Evolutionary conservation across 2,329 filamentous ascomycete species (phyloP).

Genomic region (Elsinoe perseae): DNA sequence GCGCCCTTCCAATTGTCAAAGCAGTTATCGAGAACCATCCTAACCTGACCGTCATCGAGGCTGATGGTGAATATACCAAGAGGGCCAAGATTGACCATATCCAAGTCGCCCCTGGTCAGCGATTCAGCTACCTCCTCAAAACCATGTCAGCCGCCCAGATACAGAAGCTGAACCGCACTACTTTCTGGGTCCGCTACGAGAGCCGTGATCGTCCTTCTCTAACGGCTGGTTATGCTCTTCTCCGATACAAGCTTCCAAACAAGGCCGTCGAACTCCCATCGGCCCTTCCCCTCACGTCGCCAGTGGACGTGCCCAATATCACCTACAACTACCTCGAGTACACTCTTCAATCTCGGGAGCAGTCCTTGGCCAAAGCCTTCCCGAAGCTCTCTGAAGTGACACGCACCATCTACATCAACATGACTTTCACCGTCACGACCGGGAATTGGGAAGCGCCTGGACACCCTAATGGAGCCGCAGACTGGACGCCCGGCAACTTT

Average conservation of each 20-base stretch:
- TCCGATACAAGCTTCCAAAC: slow-evolving; percentile 35
- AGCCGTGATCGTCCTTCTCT: slow-evolving; percentile 43
- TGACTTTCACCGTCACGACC: not conserved
- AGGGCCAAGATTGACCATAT: slow-evolving; percentile 42
- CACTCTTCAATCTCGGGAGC: slow-evolving; percentile 29
- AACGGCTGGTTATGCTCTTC: slow-evolving; percentile 43
- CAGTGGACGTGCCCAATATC: slow-evolving; percentile 22
- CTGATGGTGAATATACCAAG: slow-evolving; percentile 48
- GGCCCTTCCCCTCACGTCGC: slow-evolving; percentile 18
- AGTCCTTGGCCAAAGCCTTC: slow-evolving; percentile 23
- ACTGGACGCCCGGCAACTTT: slow-evolving; percentile 34
- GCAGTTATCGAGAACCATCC: slow-evolving; percentile 52
- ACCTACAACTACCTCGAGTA: slow-evolving; percentile 35
- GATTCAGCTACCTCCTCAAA: slow-evolving; percentile 51
- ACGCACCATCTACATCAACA: slow-evolving; percentile 30
- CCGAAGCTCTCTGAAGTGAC: slow-evolving; percentile 31
- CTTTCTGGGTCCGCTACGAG: slow-evolving; percentile 42
- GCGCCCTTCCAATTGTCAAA: slow-evolving; percentile 47
- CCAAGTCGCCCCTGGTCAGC: slow-evolving; percentile 52
- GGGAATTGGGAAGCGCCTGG: not conserved
- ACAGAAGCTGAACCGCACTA: slow-evolving; percentile 25
- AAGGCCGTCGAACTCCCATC: slow-evolving; percentile 23
- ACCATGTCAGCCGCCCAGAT: slow-evolving; percentile 46
- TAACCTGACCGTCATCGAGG: slow-evolving; percentile 52
- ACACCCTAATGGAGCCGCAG: not conserved